These are phyloP conservation scores for Pseudopyricularia javanii DNA, from an alignment of 2,329 filamentous ascomycete species.

Conservation along the genomic window DNA sequence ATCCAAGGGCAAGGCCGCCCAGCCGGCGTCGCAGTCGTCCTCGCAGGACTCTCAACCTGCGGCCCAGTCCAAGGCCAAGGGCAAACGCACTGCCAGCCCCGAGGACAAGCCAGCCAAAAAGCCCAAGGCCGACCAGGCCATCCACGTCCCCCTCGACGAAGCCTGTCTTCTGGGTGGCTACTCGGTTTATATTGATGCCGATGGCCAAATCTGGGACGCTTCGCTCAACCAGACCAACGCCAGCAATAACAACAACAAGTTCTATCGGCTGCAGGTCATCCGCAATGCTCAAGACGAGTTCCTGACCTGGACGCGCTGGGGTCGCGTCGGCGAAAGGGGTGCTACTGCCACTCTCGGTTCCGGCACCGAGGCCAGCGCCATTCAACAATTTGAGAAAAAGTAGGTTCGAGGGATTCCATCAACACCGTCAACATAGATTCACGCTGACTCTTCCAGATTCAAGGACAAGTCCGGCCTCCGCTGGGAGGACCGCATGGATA, in stretches of 20 bases:
- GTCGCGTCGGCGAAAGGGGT: constrained; percentile 56
- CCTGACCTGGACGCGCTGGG: constrained; percentile 67
- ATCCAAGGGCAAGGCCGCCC: constrained; percentile 15
- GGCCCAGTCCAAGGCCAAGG: constrained; percentile 14
- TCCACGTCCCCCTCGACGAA: constrained; percentile 39
- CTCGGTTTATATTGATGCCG: constrained; percentile 53
- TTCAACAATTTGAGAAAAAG: constrained; percentile 43
- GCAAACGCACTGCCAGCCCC: constrained; percentile 1
- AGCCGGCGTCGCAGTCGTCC: too few species aligned
- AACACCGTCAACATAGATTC: neutral
- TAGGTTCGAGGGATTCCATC: neutral
- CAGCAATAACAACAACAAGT: constrained; percentile 67
- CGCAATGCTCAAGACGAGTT: constrained; percentile 27
- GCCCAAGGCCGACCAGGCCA: constrained; percentile 9
- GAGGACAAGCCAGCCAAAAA: constrained; percentile 14
- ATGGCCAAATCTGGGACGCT: constrained; percentile 63
- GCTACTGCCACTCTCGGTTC: constrained; percentile 30
- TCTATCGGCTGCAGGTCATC: constrained; percentile 58
- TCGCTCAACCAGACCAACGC: constrained; percentile 70
- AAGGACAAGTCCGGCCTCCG: constrained; percentile 45
- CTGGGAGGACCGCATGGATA: constrained; percentile 39
- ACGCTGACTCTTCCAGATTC: constrained; percentile 22
- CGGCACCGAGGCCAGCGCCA: constrained; percentile 28
- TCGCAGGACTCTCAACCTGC: too few species aligned
- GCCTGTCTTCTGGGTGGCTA: constrained; percentile 22